Percentiles rank a stretch among this genome's conserved stretches.
phyloP scores from a whole-genome alignment of 208 protist genomes.

The Angomonas ambiguus region DNA sequence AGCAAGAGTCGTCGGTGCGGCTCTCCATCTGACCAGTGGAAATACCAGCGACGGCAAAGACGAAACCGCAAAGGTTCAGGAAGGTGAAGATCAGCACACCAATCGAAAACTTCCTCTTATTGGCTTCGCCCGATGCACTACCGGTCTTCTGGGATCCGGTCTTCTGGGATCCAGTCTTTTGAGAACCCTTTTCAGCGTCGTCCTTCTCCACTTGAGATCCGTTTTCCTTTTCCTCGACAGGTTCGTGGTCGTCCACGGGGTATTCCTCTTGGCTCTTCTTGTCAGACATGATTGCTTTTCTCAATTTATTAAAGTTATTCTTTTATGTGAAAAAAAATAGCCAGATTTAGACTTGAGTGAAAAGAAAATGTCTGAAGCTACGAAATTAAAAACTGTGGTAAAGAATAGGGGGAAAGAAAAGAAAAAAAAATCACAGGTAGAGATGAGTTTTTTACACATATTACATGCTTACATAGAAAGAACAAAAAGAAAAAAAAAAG shows the following conservation, averaged over 20 bases:
- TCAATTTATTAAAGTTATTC: conserved; percentile 10
- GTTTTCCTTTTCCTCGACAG: conserved; percentile 18
- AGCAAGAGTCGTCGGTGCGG: conserved; percentile 22
- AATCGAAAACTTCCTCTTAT: conserved; percentile 23
- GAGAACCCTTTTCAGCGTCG: background rate
- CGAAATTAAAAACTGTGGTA: background rate
- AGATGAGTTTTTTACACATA: background rate
- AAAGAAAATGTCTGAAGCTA: conserved; percentile 3
- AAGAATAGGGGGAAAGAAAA: background rate
- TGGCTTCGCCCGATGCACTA: conserved; percentile 1
- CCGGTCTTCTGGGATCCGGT: conserved; percentile 5
- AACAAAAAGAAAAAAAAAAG: background rate
- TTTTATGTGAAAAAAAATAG: conserved; percentile 12
- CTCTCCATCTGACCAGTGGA: conserved; percentile 46
- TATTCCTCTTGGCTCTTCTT: conserved; percentile 25
- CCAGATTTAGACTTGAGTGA: conserved; percentile 1
- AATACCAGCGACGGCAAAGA: conserved; percentile 46
- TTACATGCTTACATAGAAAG: background rate
- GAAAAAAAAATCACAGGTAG: conserved; percentile 1
- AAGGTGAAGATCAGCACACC: conserved; percentile 37
- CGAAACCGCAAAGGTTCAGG: conserved; percentile 30
- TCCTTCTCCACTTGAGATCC: conserved; percentile 10
- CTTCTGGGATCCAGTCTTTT: background rate
- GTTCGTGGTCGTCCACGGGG: conserved; percentile 28
- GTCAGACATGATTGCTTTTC: conserved; percentile 12